A percentile compares a stretch with the other conserved stretches of the same genome.
Evolutionary conservation across 176 grass and related monocot species (phyloP).

Genomic region (Triticum turgidum): DNA sequence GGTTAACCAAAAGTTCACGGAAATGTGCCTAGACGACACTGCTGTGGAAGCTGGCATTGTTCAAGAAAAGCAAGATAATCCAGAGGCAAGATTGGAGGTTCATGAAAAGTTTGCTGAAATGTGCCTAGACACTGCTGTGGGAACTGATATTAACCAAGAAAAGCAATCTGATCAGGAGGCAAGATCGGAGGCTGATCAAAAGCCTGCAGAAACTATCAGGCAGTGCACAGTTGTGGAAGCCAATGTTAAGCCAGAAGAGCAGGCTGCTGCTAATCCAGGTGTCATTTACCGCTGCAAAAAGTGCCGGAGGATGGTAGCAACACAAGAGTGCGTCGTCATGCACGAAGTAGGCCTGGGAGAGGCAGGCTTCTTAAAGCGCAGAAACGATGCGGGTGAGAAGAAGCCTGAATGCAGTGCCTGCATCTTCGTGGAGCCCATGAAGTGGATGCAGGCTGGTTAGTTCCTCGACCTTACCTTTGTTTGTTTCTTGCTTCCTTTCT

Average conservation of each 20-base stretch:
- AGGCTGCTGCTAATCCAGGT: slow-evolving; percentile 45
- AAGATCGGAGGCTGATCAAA: slow-evolving; percentile 10
- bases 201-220: slow-evolving; percentile 18
- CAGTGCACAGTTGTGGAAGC: slow-evolving; percentile 20
- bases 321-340: slow-evolving; percentile 57
- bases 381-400: slow-evolving; percentile 33
- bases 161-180: background rate
- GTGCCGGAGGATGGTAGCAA: slow-evolving; percentile 76
- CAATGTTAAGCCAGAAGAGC: slow-evolving; percentile 18
- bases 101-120: slow-evolving; percentile 18
- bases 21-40: background rate
- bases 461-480: background rate
- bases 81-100: background rate
- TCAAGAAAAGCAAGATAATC: slow-evolving; percentile 9
- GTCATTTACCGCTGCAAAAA: slow-evolving; percentile 71
- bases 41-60: slow-evolving; percentile 2
- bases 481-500: background rate
- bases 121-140: background rate
- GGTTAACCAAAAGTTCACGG: background rate
- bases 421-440: slow-evolving; percentile 89
- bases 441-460: slow-evolving; percentile 86
- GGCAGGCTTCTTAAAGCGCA: slow-evolving; percentile 44
- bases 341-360: slow-evolving; percentile 67
- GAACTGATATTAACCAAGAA: slow-evolving; percentile 18
- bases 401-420: slow-evolving; percentile 51